Evolutionary conservation across 192 early-diverging fungal genomes (phyloP).

Genomic region (Umbelopsis sp.): DNA sequence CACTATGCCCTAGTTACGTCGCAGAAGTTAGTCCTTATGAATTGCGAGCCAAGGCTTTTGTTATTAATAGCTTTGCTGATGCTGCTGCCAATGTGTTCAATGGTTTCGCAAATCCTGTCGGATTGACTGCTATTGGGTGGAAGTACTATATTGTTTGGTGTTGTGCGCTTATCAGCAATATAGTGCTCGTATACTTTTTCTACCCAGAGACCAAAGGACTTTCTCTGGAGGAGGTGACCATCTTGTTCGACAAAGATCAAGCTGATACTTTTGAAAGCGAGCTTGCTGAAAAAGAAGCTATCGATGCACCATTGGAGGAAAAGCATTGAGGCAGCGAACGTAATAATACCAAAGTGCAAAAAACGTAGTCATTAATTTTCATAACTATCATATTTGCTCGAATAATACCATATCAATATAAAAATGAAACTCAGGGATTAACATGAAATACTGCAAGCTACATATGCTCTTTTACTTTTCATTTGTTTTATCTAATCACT

Average conservation of each 20-base stretch:
- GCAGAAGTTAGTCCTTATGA: constrained; percentile 12
- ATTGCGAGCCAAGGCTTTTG: constrained; percentile 10
- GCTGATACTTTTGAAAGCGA: background rate
- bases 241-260: constrained; percentile 29
- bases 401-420: too few relatives aligned
- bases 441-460: background rate
- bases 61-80: constrained; percentile 4
- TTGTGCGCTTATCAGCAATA: background rate
- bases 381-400: too few relatives aligned
- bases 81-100: constrained; percentile 4
- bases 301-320: background rate
- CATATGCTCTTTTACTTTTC: background rate
- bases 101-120: constrained; percentile 1
- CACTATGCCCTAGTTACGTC: background rate
- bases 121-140: background rate
- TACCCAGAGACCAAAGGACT: constrained; percentile 85
- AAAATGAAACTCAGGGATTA: background rate
- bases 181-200: constrained; percentile 49
- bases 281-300: background rate
- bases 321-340: background rate
- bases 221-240: constrained; percentile 65
- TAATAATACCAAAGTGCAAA: background rate
- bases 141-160: constrained; percentile 20
- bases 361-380: background rate
- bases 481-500: background rate